Base-by-base conservation (phyloP, 768 basidiomycete species). In the Mycena floridula region DNA sequence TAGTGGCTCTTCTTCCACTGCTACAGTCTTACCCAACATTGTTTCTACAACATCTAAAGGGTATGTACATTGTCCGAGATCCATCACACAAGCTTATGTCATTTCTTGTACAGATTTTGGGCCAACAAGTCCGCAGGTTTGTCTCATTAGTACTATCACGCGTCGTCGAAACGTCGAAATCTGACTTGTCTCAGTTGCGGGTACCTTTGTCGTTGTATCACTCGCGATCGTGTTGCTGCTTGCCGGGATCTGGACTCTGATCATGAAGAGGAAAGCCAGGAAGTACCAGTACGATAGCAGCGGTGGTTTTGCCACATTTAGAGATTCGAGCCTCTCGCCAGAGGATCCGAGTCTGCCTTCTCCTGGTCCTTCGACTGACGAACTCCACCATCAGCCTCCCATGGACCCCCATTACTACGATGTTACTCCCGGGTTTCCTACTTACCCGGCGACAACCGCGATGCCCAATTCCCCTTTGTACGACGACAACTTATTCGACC, bases 51-150 rank as follows among this genome's bases (percentile, higher is more conserved):
- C 32, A 15, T 35, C 32, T 35, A 35, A 18, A 15, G 32, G 32
- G 32, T 35, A 35, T 7, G 32, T 35, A 7, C 15, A 35, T 18
- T 9, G n/a, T n/a, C n/a, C 28, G 16, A 35, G 13, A 35, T 7
- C 18, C 32, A 35, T 15, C 32, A 35, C 13, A 18, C 18, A 7
- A 13, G 13, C 15, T 35, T 35, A 35, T 35, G 13, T 35, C 18
- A 35, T 15, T 26, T n/a, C 6, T 22, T 12, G n/a, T 21, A 11
- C 24, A 42, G 40, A 7, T 47, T 47, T 15, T 47, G 46, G 46
- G 23, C 46, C 25, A 41, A 47, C 36, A 42, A 47, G 40, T 42
- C 40, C 15, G 46, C 46, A 9, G 44, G 44, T 40, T 26, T 6
- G 44, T 13, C 30, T 5, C 5, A 18, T 4, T 42, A 27, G 16